Percentiles rank a stretch among this genome's conserved stretches.
These are phyloP conservation scores for Aspergillus heteromorphus DNA, from an alignment of 495 filamentous ascomycete species.

Conservation along the genomic window DNA sequence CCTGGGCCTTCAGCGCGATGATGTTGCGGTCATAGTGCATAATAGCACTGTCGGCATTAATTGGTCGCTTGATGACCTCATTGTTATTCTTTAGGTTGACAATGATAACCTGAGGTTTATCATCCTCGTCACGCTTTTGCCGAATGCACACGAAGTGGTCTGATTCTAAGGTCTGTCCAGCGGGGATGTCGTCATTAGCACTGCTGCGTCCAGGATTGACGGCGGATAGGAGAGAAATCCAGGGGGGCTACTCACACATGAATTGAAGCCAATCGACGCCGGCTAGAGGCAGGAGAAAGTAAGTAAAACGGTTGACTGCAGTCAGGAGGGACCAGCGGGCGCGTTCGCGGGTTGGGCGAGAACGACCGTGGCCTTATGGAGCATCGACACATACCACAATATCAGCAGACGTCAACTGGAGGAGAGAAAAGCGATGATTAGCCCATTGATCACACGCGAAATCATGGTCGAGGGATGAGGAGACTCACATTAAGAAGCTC, in stretches of 20 bases:
- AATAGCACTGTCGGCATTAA: conserved; percentile 99
- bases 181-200: conserved; percentile 9
- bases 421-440: conserved; percentile 15
- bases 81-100: conserved; percentile 93
- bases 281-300: conserved; percentile 45
- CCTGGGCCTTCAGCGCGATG: conserved; percentile 91
- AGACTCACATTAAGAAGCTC: conserved; percentile 79
- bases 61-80: conserved; percentile 85
- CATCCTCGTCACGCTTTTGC: conserved; percentile 75
- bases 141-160: conserved; percentile 93
- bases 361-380: conserved; percentile 11
- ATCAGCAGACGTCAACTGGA: conserved; percentile 68
- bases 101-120: conserved; percentile 90
- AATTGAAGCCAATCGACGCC: conserved; percentile 89
- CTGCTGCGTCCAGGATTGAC: background rate
- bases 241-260: conserved; percentile 65
- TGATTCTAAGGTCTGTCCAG: conserved; percentile 84
- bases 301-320: conserved; percentile 28
- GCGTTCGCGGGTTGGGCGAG: conserved; percentile 19
- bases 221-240: conserved; percentile 3
- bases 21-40: conserved; percentile 98
- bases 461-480: conserved; percentile 3
- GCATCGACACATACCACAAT: conserved; percentile 62
- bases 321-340: background rate
- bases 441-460: conserved; percentile 3